Percentiles rank a stretch among this genome's conserved stretches.
phyloP scores from a whole-genome alignment of 139 green algal genomes.

The Pleodorina starrii region DNA sequence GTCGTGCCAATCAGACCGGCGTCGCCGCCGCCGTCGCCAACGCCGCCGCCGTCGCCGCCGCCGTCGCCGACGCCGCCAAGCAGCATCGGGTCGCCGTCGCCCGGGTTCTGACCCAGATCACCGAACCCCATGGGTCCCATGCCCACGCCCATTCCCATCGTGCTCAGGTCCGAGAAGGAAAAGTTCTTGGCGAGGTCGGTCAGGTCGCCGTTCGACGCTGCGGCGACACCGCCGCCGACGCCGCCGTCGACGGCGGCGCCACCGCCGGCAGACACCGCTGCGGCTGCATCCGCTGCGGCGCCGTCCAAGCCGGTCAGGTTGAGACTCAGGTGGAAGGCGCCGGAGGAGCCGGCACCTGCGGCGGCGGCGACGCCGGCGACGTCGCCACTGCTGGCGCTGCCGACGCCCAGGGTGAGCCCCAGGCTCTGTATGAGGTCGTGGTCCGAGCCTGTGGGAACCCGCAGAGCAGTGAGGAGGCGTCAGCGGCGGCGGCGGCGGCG shows the following conservation, averaged over 20 bases:
- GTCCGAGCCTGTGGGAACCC: conserved; percentile 24
- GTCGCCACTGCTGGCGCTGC: background rate
- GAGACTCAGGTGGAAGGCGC: conserved; percentile 20
- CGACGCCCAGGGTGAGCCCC: background rate
- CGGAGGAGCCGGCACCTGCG: background rate
- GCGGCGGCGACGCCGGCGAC: background rate
- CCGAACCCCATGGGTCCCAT: conserved; percentile 27
- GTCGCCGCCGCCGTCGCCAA: background rate
- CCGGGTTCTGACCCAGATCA: background rate
- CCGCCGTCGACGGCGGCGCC: background rate
- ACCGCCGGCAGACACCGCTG: background rate
- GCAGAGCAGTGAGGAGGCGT: no score
- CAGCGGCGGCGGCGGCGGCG: no score
- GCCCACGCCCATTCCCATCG: conserved; percentile 32
- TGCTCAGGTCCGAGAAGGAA: conserved; percentile 31
- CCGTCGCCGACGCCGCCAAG: conserved; percentile 1
- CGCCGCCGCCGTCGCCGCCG: background rate
- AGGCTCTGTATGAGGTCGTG: conserved; percentile 38
- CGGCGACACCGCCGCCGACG: background rate
- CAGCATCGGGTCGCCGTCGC: conserved; percentile 19
- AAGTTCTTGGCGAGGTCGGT: background rate
- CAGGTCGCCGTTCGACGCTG: background rate
- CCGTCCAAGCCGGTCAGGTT: background rate
- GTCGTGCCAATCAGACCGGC: background rate
- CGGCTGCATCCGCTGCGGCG: background rate